Conservation (phyloP, 257 asterid genomes). For the Solanum bulbocastanum region DNA sequence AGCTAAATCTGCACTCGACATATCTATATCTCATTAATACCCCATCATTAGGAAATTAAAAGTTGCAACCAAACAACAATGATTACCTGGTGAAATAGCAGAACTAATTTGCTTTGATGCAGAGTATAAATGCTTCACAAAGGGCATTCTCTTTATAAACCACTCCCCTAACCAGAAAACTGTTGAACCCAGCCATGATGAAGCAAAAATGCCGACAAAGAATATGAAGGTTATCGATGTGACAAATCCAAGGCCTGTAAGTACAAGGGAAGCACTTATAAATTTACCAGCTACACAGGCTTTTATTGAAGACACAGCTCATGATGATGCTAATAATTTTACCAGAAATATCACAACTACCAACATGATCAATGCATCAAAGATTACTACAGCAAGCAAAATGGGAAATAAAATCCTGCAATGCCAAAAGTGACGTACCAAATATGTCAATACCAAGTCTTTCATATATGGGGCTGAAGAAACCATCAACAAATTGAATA, state of each 20-base stretch:
- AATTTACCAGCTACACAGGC: neutral
- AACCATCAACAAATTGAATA: slow-evolving; percentile 91
- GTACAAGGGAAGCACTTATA: slow-evolving; percentile 1
- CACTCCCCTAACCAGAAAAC: slow-evolving; percentile 89
- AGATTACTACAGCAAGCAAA: neutral
- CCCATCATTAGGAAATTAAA: neutral
- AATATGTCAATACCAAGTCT: slow-evolving; percentile 81
- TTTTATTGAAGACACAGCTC: neutral
- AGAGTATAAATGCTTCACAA: slow-evolving; percentile 67
- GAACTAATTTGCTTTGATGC: slow-evolving; percentile 91
- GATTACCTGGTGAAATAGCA: slow-evolving; percentile 83
- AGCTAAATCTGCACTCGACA: neutral
- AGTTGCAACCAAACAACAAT: neutral
- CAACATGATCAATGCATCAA: neutral
- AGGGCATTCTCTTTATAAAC: slow-evolving; percentile 89
- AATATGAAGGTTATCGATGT: slow-evolving; percentile 69
- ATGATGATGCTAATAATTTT: neutral
- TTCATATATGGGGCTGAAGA: slow-evolving; percentile 96
- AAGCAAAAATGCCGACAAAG: slow-evolving; percentile 81
- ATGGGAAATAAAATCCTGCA: neutral
- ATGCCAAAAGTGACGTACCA: slow-evolving; percentile 41
- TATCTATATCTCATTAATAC: neutral
- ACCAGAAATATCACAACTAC: neutral
- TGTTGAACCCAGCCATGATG: slow-evolving; percentile 90
- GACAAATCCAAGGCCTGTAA: slow-evolving; percentile 89